phyloP scores from a whole-genome alignment of 345 rosid species.

The Aquilaria sinensis region DNA sequence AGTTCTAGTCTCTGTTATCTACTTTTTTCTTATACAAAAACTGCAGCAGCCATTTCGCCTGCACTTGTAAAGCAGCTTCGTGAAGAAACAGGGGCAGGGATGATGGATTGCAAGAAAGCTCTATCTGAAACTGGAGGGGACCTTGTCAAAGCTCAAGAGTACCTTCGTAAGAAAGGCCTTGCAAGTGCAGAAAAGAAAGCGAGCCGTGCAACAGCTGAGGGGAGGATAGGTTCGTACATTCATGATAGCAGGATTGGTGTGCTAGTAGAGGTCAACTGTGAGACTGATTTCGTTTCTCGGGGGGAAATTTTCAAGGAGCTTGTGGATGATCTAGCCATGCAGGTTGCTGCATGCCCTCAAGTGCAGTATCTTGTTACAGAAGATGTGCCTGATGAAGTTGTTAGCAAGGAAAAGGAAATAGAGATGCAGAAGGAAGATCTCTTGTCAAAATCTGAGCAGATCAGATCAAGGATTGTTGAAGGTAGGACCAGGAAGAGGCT shows the following conservation, averaged over 20 bases:
- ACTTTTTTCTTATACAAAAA: slow-evolving; percentile 10
- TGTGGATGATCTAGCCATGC: slow-evolving; percentile 93
- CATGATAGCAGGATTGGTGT: slow-evolving; percentile 96
- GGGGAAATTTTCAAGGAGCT: slow-evolving; percentile 94
- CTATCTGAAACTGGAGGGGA: slow-evolving; percentile 78
- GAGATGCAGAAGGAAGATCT: slow-evolving; percentile 98
- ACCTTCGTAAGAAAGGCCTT: slow-evolving; percentile 87
- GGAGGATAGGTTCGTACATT: slow-evolving; percentile 90
- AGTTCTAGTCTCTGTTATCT: not conserved
- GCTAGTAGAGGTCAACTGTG: slow-evolving; percentile 89
- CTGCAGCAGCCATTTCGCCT: slow-evolving; percentile 60
- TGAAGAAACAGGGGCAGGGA: slow-evolving; percentile 97
- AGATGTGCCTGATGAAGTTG: slow-evolving; percentile 75
- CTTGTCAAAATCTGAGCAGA: slow-evolving; percentile 82
- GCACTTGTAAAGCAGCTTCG: slow-evolving; percentile 92
- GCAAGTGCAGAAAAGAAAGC: slow-evolving; percentile 97
- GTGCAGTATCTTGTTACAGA: slow-evolving; percentile 74
- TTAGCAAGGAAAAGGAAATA: slow-evolving; percentile 53
- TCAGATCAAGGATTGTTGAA: slow-evolving; percentile 80
- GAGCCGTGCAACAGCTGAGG: slow-evolving; percentile 85
- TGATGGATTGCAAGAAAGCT: slow-evolving; percentile 99
- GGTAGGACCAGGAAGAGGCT: slow-evolving; percentile 90
- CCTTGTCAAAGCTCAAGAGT: slow-evolving; percentile 83
- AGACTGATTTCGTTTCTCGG: slow-evolving; percentile 94
- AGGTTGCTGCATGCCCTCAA: slow-evolving; percentile 94